Conservation (phyloP, 345 rosid species). For the Geranium brycei region DNA sequence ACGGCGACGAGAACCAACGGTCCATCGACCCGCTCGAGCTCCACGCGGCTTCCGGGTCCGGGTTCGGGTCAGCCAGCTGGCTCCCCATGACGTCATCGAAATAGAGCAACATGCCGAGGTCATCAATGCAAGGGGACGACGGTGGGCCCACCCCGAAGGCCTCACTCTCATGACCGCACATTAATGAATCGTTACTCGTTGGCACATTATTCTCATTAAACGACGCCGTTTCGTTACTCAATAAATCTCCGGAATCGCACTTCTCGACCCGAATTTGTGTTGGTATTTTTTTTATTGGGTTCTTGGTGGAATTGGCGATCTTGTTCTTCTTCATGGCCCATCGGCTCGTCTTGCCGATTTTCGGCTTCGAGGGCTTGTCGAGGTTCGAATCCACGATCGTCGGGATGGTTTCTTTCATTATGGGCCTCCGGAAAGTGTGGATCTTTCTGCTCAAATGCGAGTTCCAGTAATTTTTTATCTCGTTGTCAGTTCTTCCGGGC, state of each 20-base stretch:
- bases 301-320: not conserved
- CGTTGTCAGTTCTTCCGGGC: slow-evolving; percentile 64
- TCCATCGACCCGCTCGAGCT: not conserved
- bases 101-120: not conserved
- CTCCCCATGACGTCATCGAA: slow-evolving; percentile 5
- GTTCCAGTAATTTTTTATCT: slow-evolving; percentile 62
- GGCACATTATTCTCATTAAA: not conserved
- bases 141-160: slow-evolving; percentile 1
- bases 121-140: slow-evolving; percentile 1
- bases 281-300: too few species aligned
- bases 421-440: slow-evolving; percentile 20
- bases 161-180: not conserved
- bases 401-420: not conserved
- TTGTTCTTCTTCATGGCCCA: slow-evolving; percentile 16
- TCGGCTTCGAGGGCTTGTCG: slow-evolving; percentile 12
- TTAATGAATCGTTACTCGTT: not conserved
- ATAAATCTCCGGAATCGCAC: not conserved
- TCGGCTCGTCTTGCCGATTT: slow-evolving; percentile 19
- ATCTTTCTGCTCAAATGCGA: slow-evolving; percentile 44
- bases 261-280: too few species aligned
- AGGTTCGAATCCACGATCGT: slow-evolving; percentile 7
- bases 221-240: not conserved
- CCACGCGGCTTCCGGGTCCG: not conserved
- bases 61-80: not conserved
- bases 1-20: too few species aligned